Evolutionary conservation across 2,329 filamentous ascomycete species (phyloP).

Genomic region (Neopestalotiopsis sp.): DNA sequence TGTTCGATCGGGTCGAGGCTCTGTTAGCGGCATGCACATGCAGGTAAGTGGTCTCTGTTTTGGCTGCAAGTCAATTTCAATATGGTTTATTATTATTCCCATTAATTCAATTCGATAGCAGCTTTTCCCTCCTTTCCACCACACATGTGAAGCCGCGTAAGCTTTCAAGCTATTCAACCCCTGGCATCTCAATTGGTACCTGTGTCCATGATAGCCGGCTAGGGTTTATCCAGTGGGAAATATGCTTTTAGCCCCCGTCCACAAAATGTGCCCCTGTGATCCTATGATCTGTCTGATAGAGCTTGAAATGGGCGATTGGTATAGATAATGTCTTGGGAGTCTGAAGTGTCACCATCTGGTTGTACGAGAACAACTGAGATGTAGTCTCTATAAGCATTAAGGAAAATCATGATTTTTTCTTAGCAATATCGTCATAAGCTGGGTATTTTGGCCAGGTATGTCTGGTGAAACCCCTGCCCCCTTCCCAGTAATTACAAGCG

Average conservation of each 20-base stretch:
- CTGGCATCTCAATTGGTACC: not conserved
- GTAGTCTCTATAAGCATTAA: no score
- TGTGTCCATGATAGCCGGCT: not conserved
- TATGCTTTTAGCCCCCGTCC: not conserved
- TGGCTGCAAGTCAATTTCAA: not conserved
- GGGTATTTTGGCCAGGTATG: not conserved
- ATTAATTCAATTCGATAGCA: not conserved
- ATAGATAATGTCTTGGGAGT: not conserved
- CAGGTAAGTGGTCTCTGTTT: not conserved
- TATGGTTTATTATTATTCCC: not conserved
- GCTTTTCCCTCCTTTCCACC: not conserved
- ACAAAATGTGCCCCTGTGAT: not conserved
- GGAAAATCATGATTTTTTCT: no score
- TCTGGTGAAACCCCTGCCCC: not conserved
- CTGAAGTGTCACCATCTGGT: no score
- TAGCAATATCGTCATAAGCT: no score
- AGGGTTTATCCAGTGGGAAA: not conserved
- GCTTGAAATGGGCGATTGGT: not conserved
- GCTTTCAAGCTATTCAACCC: slow-evolving; percentile 5
- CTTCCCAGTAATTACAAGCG: not conserved
- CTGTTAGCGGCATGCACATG: slow-evolving; percentile 9
- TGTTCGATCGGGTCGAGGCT: not conserved
- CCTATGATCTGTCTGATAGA: not conserved
- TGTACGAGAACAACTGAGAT: no score
- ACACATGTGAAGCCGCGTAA: slow-evolving; percentile 10